Conservation (phyloP, 495 filamentous ascomycete species). For the Bacidia rubella region DNA sequence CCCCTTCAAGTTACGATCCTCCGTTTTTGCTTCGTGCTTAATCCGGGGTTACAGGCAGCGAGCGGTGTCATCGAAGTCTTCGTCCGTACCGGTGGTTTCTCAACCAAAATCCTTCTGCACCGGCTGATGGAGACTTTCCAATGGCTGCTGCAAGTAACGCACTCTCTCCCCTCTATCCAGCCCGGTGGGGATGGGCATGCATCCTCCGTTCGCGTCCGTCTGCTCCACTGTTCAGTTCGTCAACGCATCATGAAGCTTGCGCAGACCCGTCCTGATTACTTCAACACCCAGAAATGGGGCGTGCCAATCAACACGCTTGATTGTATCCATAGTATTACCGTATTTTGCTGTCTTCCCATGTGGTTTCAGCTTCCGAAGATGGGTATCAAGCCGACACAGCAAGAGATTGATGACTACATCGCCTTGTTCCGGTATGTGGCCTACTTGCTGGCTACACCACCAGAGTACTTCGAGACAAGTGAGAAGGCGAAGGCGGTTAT, state of each 20-base stretch:
- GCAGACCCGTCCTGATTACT: slow-evolving; percentile 44
- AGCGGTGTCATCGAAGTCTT: slow-evolving; percentile 55
- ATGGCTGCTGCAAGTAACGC: slow-evolving; percentile 59
- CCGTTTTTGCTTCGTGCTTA: slow-evolving; percentile 26
- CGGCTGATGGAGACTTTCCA: too few species aligned
- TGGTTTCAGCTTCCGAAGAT: slow-evolving; percentile 56
- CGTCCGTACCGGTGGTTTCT: too few species aligned
- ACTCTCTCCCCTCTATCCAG: slow-evolving; percentile 48
- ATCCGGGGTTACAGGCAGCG: too few species aligned
- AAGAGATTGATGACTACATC: slow-evolving; percentile 55
- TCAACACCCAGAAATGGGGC: slow-evolving; percentile 43
- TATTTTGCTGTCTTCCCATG: slow-evolving; percentile 55
- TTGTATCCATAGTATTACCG: slow-evolving; percentile 54
- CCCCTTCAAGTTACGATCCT: neutral
- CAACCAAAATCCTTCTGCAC: too few species aligned
- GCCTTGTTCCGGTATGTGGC: slow-evolving; percentile 66
- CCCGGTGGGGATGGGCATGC: slow-evolving; percentile 53
- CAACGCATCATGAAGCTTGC: slow-evolving; percentile 49
- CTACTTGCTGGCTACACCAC: slow-evolving; percentile 56
- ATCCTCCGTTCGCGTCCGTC: slow-evolving; percentile 58
- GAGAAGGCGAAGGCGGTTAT: slow-evolving; percentile 45
- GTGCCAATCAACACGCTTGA: slow-evolving; percentile 66
- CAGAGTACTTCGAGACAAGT: slow-evolving; percentile 39
- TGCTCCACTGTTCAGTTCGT: slow-evolving; percentile 65
- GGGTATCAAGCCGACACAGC: slow-evolving; percentile 48